A percentile compares a stretch with the other conserved stretches of the same genome.
Conservation (phyloP, 257 asterid genomes). For the Scutellaria galericulata region DNA sequence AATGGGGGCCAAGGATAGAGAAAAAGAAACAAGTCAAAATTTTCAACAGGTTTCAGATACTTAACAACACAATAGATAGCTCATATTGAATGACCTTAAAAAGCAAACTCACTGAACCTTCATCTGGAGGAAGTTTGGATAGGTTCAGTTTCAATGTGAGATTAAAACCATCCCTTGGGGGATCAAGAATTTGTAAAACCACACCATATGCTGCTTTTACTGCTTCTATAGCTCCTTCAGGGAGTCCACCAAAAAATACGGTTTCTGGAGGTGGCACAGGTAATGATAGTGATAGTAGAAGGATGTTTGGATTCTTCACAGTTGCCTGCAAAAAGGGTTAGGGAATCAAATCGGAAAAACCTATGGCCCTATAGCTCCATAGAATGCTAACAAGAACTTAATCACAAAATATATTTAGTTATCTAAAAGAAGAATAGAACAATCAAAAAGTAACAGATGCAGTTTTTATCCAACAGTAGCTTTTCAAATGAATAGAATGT, state of each 20-base stretch:
- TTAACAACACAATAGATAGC: slow-evolving; percentile 50
- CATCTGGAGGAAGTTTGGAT: slow-evolving; percentile 94
- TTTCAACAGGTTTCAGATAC: slow-evolving; percentile 32
- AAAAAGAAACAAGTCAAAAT: slow-evolving; percentile 16
- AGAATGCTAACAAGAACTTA: slow-evolving; percentile 1
- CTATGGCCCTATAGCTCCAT: not conserved
- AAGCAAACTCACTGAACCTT: slow-evolving; percentile 84
- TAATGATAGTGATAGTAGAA: slow-evolving; percentile 72
- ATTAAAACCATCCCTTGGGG: slow-evolving; percentile 95
- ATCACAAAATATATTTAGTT: slow-evolving; percentile 11
- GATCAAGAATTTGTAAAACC: slow-evolving; percentile 93
- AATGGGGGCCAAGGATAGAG: not conserved
- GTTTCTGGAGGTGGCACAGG: slow-evolving; percentile 95
- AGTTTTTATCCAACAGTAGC: not conserved
- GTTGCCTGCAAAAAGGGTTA: slow-evolving; percentile 60
- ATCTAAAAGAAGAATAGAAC: slow-evolving; percentile 12
- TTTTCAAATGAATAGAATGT: slow-evolving; percentile 1
- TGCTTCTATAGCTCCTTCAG: slow-evolving; percentile 94
- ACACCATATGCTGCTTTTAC: slow-evolving; percentile 83
- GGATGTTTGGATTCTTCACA: slow-evolving; percentile 75
- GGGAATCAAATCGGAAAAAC: slow-evolving; percentile 16
- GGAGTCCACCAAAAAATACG: slow-evolving; percentile 81
- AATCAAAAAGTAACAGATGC: not conserved
- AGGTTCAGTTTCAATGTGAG: slow-evolving; percentile 90
- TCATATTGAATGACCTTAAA: slow-evolving; percentile 62